Conservation (phyloP, 495 filamentous ascomycete species). For the Penicillium dipodomyicola region DNA sequence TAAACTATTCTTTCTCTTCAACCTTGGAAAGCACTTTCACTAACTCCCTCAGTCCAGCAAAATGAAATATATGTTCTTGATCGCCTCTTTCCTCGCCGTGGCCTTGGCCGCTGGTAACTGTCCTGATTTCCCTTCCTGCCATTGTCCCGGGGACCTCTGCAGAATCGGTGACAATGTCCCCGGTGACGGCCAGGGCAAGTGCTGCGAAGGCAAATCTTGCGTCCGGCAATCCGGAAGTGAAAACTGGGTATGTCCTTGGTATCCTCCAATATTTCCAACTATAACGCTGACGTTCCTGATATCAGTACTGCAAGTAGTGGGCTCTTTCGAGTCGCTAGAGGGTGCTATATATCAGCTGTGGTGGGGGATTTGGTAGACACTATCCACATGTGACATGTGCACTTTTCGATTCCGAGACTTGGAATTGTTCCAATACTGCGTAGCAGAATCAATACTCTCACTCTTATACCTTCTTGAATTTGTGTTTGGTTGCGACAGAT, state of each 20-base stretch:
- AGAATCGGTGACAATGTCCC: conserved; percentile 9
- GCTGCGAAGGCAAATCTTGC: conserved; percentile 15
- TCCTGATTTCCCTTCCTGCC: conserved; percentile 12
- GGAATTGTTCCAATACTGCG: background rate
- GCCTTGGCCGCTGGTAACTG: conserved; percentile 11
- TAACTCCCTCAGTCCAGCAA: conserved; percentile 9
- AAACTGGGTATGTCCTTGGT: conserved; percentile 11
- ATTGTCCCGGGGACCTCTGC: conserved; percentile 16
- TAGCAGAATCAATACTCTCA: background rate
- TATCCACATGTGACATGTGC: too few species aligned
- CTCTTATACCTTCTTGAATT: background rate
- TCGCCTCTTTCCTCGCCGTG: conserved; percentile 13
- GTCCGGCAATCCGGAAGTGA: conserved; percentile 10
- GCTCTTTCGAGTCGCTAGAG: background rate
- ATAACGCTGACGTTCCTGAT: background rate
- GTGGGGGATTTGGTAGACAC: too few species aligned
- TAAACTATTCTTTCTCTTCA: background rate
- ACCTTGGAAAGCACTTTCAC: background rate
- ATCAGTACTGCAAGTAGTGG: conserved; percentile 4
- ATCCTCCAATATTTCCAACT: background rate
- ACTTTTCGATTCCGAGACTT: background rate
- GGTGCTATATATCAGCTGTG: background rate
- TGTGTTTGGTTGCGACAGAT: background rate
- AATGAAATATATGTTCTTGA: conserved; percentile 17
- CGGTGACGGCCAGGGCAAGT: conserved; percentile 11